These are phyloP conservation scores for Aschersonia sp. DNA, from an alignment of 2,329 filamentous ascomycete species.

Conservation along the genomic window DNA sequence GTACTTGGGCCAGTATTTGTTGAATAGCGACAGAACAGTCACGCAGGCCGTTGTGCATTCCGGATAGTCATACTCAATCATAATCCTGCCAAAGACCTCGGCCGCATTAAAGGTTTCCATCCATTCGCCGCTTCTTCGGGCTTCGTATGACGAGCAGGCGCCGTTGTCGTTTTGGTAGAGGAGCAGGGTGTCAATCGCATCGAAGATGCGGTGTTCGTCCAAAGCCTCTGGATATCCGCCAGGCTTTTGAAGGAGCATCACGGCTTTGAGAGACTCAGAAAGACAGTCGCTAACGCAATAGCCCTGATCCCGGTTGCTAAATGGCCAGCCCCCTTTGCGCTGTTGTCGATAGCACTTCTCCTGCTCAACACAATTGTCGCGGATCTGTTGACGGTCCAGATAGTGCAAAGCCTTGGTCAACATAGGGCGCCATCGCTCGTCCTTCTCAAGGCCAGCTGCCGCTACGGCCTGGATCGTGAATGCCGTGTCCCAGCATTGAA, in stretches of 20 bases:
- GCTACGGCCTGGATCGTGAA: slow-evolving; percentile 76
- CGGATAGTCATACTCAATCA: slow-evolving; percentile 97
- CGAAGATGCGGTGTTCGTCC: slow-evolving; percentile 63
- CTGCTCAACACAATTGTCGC: slow-evolving; percentile 65
- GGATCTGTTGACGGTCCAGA: slow-evolving; percentile 81
- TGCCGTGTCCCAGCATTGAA: slow-evolving; percentile 92
- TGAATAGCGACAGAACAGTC: slow-evolving; percentile 73
- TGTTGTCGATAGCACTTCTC: slow-evolving; percentile 76
- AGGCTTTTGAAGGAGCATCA: slow-evolving; percentile 70
- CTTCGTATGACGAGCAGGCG: slow-evolving; percentile 84
- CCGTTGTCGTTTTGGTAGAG: slow-evolving; percentile 81
- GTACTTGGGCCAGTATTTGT: slow-evolving; percentile 68
- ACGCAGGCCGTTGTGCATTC: slow-evolving; percentile 95
- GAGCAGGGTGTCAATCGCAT: slow-evolving; percentile 80
- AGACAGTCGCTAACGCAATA: slow-evolving; percentile 95
- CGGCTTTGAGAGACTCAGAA: slow-evolving; percentile 75
- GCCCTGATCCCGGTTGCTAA: slow-evolving; percentile 82
- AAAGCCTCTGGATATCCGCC: slow-evolving; percentile 62
- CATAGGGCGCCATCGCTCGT: slow-evolving; percentile 70
- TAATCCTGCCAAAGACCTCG: slow-evolving; percentile 91
- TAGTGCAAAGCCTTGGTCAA: slow-evolving; percentile 70
- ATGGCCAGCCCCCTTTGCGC: slow-evolving; percentile 89
- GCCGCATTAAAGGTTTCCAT: slow-evolving; percentile 86
- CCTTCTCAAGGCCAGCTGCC: slow-evolving; percentile 62
- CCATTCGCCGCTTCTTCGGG: slow-evolving; percentile 58